Evolutionary conservation across 108 stramenopile species (phyloP).

Genomic region (Bacterosira constricta): DNA sequence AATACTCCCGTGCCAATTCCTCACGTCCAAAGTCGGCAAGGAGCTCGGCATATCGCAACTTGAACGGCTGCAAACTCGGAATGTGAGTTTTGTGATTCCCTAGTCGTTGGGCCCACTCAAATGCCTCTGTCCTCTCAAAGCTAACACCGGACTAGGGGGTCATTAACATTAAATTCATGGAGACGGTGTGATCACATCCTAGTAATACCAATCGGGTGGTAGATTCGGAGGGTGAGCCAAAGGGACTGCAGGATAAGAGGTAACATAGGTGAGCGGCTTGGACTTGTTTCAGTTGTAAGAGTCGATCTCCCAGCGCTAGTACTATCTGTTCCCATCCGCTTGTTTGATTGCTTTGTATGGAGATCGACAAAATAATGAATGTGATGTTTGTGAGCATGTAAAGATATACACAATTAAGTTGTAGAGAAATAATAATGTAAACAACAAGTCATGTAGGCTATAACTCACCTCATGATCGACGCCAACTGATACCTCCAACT

Average conservation of each 20-base stretch:
- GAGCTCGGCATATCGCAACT: conserved; percentile 74
- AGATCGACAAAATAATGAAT: background rate
- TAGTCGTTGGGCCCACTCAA: conserved; percentile 87
- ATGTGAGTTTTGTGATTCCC: conserved; percentile 77
- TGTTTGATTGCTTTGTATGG: conserved; percentile 62
- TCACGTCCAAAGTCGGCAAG: conserved; percentile 70
- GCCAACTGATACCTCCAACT: conserved; percentile 18
- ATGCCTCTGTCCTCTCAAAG: conserved; percentile 85
- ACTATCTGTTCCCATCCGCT: conserved; percentile 78
- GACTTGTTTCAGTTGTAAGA: conserved; percentile 59
- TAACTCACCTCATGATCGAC: conserved; percentile 4
- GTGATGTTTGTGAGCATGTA: no score
- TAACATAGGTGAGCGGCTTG: conserved; percentile 86
- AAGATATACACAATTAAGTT: background rate
- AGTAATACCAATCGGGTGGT: conserved; percentile 62
- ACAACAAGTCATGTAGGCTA: background rate
- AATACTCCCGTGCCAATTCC: conserved; percentile 55
- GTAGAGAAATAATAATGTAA: background rate
- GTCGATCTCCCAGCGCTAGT: conserved; percentile 75
- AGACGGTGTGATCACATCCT: conserved; percentile 66
- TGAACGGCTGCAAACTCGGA: conserved; percentile 73
- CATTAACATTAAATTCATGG: conserved; percentile 45
- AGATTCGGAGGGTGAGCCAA: conserved; percentile 49
- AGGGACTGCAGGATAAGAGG: conserved; percentile 74
- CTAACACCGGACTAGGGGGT: conserved; percentile 61